Evolutionary conservation across 2,329 filamentous ascomycete genomes (phyloP).

Genomic region (Neofusicoccum sp.): DNA sequence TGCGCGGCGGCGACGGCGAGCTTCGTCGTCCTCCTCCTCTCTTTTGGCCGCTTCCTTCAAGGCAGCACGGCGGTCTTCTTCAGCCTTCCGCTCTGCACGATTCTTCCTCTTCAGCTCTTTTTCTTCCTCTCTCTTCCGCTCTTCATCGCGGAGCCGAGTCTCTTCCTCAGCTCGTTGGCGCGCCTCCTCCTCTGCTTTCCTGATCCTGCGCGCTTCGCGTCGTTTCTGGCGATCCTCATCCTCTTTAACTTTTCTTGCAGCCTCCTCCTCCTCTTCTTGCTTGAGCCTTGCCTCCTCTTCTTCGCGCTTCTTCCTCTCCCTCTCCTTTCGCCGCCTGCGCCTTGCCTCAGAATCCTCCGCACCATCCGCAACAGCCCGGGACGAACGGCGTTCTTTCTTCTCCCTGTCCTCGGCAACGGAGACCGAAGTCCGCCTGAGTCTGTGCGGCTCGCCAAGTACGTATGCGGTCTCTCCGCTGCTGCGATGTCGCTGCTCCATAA

Average conservation of each 20-base stretch:
- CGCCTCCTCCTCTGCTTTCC: background rate
- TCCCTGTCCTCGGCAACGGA: background rate
- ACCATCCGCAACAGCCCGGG: background rate
- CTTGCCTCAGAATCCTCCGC: background rate
- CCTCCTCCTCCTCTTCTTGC: slow-evolving; percentile 29
- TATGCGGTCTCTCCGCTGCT: background rate
- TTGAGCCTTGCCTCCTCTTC: background rate
- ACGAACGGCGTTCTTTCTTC: background rate
- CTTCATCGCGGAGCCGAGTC: background rate
- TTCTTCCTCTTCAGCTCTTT: background rate
- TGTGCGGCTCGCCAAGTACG: background rate
- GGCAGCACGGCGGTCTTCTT: too few species aligned
- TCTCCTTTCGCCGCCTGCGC: background rate
- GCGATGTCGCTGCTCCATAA: background rate
- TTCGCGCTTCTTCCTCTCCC: background rate
- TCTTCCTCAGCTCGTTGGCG: background rate
- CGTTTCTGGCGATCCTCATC: background rate
- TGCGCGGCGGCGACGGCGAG: background rate
- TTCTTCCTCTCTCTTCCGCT: background rate
- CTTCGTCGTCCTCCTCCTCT: background rate
- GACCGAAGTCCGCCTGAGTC: background rate
- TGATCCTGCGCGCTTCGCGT: background rate
- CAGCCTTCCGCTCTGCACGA: background rate
- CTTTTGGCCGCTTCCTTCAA: too few species aligned
- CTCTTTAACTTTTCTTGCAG: background rate